A percentile compares a stretch with the other conserved stretches of the same genome.
Conservation (phyloP, 768 basidiomycete species). For the Mycena metata region DNA sequence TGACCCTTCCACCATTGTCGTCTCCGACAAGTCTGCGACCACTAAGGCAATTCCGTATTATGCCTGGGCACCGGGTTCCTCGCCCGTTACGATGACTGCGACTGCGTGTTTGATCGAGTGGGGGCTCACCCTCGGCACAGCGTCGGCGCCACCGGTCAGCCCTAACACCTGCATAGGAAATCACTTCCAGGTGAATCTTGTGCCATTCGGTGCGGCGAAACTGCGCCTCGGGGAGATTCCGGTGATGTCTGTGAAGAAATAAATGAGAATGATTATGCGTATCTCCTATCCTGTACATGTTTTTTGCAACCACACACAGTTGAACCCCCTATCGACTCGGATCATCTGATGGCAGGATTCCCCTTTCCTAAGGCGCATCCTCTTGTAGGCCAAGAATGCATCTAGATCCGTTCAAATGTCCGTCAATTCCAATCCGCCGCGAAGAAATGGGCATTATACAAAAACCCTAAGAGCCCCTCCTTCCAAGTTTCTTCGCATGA, state of each 20-base stretch:
- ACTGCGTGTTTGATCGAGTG: constrained; percentile 56
- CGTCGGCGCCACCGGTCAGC: constrained; percentile 52
- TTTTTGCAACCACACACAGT: too few relatives aligned
- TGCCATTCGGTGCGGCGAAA: constrained; percentile 57
- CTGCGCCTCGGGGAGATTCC: constrained; percentile 58
- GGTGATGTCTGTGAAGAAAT: constrained; percentile 43
- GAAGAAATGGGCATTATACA: too few relatives aligned
- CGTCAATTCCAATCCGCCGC: too few relatives aligned
- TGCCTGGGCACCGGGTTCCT: constrained; percentile 55
- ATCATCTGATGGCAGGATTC: too few relatives aligned
- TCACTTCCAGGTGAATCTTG: constrained; percentile 51
- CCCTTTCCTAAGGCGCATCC: too few relatives aligned
- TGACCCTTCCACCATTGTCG: constrained; percentile 51
- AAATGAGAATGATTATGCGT: neutral
- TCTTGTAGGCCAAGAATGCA: too few relatives aligned
- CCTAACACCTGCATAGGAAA: constrained; percentile 51
- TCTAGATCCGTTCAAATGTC: too few relatives aligned
- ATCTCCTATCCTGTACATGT: neutral
- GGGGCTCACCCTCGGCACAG: constrained; percentile 49
- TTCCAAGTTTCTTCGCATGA: too few relatives aligned
- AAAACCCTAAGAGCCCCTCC: too few relatives aligned
- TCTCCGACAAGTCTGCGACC: constrained; percentile 48
- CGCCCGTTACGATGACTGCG: constrained; percentile 56
- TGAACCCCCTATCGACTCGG: too few relatives aligned
- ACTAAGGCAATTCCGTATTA: constrained; percentile 51